Base-by-base conservation (phyloP, 805 yeast genomes). In the Yamadazyma ubonensis region DNA sequence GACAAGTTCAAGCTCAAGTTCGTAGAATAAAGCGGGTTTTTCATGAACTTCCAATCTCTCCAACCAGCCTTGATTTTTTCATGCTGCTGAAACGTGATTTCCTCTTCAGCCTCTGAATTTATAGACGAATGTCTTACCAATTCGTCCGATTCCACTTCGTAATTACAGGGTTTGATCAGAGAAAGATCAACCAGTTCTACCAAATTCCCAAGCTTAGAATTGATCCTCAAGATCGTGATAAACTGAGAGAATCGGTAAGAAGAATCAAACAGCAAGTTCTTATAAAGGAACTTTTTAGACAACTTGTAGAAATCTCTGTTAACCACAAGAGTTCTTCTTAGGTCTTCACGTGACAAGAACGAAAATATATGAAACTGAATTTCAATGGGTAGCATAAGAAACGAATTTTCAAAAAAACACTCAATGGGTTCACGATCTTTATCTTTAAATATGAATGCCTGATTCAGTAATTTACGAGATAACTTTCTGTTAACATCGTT, bases 21-120 rank as follows among this genome's bases (percentile, higher is more conserved):
- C 6, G 50, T 40, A 1, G 69, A 54, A 53, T 82, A 83, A 25
- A 85, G 57, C 1, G 91, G 86, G 59, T 83, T 89, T 37, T 75
- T 76, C 45, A 86, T 73, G 52, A 74, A 82, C 53, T 86, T 83
- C 95, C 96, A 88, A 58, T 88, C 96, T 55, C 96, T 73, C 96
- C 96, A 88, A 7, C 91, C 83, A 0, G 96, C 96, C 36, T 75
- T 61, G 2, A 81, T 74, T 29, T 59, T 58, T 9, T 44, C 46
- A 11, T 39, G 30, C 14, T 42, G 49, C 16, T 14, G 40, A 17
- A 31, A 17, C 28, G 28, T 14, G 17, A 36, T 12, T 5, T 19
- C 39, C n/a, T 22, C 20, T 11, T 28, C 32, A 29, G n/a, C 14
- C 11, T 37, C 40, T 12, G 40, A 37, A 15, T 14, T 22, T 28